Percentiles rank a stretch among this genome's conserved stretches.
Evolutionary conservation across 2,329 filamentous ascomycete species (phyloP).

Genomic region (Didymosphaeria variabile): DNA sequence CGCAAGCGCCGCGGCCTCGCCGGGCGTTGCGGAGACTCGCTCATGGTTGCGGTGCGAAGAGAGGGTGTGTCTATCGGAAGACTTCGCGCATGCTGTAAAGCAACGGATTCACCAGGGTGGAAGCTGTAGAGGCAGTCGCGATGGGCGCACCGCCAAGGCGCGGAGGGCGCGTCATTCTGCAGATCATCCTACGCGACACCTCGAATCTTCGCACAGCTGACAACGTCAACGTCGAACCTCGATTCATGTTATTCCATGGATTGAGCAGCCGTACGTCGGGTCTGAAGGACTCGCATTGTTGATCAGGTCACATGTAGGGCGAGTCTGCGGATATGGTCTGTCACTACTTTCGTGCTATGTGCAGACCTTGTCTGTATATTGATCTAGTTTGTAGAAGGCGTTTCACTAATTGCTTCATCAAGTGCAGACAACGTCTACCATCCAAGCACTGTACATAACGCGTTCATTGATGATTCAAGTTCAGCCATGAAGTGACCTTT

Average conservation of each 20-base stretch:
- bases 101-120: not conserved
- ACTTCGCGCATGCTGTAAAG: constrained; percentile 14
- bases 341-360: too few relatives aligned
- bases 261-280: too few relatives aligned
- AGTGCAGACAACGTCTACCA: too few relatives aligned
- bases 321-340: too few relatives aligned
- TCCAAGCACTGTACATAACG: too few relatives aligned
- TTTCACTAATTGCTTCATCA: too few relatives aligned
- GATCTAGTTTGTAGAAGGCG: too few relatives aligned
- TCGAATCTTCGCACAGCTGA: not conserved
- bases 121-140: constrained; percentile 4
- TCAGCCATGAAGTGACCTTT: too few relatives aligned
- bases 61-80: not conserved
- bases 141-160: constrained; percentile 9
- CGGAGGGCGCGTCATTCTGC: constrained; percentile 11
- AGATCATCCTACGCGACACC: constrained; percentile 6
- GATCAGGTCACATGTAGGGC: too few relatives aligned
- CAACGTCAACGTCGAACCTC: not conserved
- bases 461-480: too few relatives aligned
- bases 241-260: not conserved
- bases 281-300: too few relatives aligned
- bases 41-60: constrained; percentile 29
- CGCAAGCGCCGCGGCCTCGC: constrained; percentile 48
- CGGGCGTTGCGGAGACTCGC: constrained; percentile 40
- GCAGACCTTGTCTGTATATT: too few relatives aligned